phyloP scores from a whole-genome alignment of 169 alveolate genomes.

The Cryptosporidium sp. region DNA sequence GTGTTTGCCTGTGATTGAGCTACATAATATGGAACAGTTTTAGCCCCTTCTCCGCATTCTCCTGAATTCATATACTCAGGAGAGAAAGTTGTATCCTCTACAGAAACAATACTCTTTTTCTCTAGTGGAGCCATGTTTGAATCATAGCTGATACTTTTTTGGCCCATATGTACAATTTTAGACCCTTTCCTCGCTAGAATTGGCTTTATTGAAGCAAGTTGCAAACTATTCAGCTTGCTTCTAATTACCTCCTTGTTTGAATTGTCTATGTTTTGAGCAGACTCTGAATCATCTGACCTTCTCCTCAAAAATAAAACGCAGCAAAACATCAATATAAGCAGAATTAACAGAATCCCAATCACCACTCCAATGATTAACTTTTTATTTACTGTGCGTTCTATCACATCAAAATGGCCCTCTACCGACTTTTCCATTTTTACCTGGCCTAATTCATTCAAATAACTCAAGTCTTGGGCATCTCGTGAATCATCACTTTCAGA shows the following conservation, averaged over 20 bases:
- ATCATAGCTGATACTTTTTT: conserved; percentile 11
- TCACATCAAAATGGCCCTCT: background rate
- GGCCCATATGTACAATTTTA: conserved; percentile 17
- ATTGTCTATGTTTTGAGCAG: background rate
- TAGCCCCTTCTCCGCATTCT: conserved; percentile 6
- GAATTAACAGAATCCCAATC: conserved; percentile 5
- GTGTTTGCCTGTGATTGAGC: conserved; percentile 75
- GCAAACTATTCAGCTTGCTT: background rate
- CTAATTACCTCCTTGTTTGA: conserved; percentile 9
- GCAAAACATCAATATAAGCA: conserved; percentile 1
- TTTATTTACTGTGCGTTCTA: background rate
- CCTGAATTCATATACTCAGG: conserved; percentile 51
- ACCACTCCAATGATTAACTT: background rate
- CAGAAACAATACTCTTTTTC: conserved; percentile 35
- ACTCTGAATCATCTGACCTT: background rate
- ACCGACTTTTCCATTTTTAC: conserved; percentile 5
- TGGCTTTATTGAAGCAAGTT: conserved; percentile 46
- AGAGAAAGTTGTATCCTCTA: conserved; percentile 64
- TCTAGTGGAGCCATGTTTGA: conserved; percentile 29
- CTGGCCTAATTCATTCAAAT: background rate
- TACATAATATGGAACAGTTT: conserved; percentile 21
- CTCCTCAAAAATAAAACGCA: conserved; percentile 8
- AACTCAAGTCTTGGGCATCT: background rate
- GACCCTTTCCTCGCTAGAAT: conserved; percentile 50
- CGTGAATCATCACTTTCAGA: background rate